These are phyloP conservation scores for Tetrapisispora namnaoensis DNA, from an alignment of 805 yeast genomes.

Conservation along the genomic window DNA sequence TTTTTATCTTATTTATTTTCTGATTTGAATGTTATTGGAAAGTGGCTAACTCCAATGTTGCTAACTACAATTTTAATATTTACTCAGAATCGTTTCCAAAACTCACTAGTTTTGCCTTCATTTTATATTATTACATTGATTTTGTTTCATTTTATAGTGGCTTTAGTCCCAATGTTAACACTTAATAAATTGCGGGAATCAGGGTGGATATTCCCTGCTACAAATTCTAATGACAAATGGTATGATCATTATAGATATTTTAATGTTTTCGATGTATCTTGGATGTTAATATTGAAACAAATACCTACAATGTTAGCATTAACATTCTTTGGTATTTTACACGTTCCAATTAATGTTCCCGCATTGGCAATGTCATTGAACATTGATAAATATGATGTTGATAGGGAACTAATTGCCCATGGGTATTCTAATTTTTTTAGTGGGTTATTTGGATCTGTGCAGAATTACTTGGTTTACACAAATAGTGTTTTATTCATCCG, in stretches of 20 bases:
- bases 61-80: constrained; percentile 52
- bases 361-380: constrained; percentile 88
- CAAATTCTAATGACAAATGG: constrained; percentile 71
- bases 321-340: constrained; percentile 90
- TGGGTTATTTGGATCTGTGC: constrained; percentile 80
- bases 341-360: constrained; percentile 96
- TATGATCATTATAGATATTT: constrained; percentile 71
- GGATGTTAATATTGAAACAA: constrained; percentile 57
- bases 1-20: constrained; percentile 42
- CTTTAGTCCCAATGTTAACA: constrained; percentile 55
- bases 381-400: constrained; percentile 77
- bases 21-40: constrained; percentile 34
- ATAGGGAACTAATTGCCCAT: constrained; percentile 88
- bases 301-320: constrained; percentile 91
- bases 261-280: constrained; percentile 61
- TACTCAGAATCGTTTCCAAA: constrained; percentile 50
- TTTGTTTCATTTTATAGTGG: constrained; percentile 58
- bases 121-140: constrained; percentile 66
- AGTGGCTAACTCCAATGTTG: constrained; percentile 62
- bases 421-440: constrained; percentile 83
- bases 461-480: constrained; percentile 90
- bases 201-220: constrained; percentile 73
- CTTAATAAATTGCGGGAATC: constrained; percentile 49
- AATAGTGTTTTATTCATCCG: constrained; percentile 84
- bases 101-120: constrained; percentile 70